Conservation (phyloP, 2,329 filamentous ascomycete genomes). For the Septoria linicola region DNA sequence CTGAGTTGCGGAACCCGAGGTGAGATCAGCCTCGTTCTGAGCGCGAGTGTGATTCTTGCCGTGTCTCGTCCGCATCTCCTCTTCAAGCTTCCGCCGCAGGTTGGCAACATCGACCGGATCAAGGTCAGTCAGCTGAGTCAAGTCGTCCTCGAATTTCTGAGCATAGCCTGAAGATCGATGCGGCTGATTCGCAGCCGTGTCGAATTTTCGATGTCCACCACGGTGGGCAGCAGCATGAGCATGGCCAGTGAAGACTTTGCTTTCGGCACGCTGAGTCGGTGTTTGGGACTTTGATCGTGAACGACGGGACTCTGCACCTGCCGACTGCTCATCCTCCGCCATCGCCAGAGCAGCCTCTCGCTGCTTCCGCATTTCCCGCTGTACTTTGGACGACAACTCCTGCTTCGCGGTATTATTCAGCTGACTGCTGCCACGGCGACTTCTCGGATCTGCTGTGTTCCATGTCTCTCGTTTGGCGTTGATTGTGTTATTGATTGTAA, state of each 20-base stretch:
- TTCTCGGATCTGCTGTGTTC: neutral
- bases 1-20: slow-evolving; percentile 41
- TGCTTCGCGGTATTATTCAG: slow-evolving; percentile 21
- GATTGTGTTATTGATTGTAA: slow-evolving; percentile 3
- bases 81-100: slow-evolving; percentile 56
- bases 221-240: neutral
- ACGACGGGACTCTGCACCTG: neutral
- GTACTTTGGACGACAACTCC: slow-evolving; percentile 30
- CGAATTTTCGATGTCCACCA: neutral
- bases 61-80: slow-evolving; percentile 41
- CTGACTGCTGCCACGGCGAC: slow-evolving; percentile 5
- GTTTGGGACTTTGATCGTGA: slow-evolving; percentile 28
- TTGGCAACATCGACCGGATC: slow-evolving; percentile 54
- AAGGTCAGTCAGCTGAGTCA: slow-evolving; percentile 57
- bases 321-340: neutral
- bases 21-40: slow-evolving; percentile 39
- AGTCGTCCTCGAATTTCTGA: slow-evolving; percentile 33
- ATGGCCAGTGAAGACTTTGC: neutral
- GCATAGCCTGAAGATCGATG: slow-evolving; percentile 11
- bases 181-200: slow-evolving; percentile 23
- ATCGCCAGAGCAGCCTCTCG: slow-evolving; percentile 9
- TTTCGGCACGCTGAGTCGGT: neutral
- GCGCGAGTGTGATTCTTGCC: slow-evolving; percentile 3
- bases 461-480: neutral
- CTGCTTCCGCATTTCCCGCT: slow-evolving; percentile 33